A percentile compares a stretch with the other conserved stretches of the same genome.
Evolutionary conservation across 768 basidiomycete genomes (phyloP).

Genomic region (Mycena olivaceomarginata): DNA sequence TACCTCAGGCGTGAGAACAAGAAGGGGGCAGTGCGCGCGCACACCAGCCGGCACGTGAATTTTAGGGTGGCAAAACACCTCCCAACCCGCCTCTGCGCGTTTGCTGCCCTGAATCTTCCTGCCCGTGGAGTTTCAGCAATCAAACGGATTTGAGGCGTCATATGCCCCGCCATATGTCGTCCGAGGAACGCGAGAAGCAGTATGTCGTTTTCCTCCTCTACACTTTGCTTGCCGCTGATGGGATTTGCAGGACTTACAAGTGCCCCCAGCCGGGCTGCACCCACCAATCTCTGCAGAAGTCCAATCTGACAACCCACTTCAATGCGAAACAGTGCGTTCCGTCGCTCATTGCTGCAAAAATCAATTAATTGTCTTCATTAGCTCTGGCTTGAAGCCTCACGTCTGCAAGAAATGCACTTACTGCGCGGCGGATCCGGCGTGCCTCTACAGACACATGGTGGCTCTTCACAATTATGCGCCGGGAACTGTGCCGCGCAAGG

Average conservation of each 20-base stretch:
- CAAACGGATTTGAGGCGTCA: conserved; percentile 19
- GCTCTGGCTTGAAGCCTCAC: conserved; percentile 24
- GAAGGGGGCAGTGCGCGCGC: too few species aligned
- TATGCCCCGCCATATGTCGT: conserved; percentile 6
- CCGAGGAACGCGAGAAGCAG: conserved; percentile 6
- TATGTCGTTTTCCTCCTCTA: background rate
- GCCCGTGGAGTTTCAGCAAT: conserved; percentile 29
- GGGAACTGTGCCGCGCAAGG: background rate
- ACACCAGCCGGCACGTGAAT: too few species aligned
- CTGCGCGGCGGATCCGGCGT: conserved; percentile 23
- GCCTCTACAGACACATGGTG: conserved; percentile 23
- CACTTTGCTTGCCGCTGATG: background rate
- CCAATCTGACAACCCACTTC: conserved; percentile 29
- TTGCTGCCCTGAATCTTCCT: conserved; percentile 9
- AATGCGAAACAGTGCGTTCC: conserved; percentile 23
- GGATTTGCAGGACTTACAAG: background rate
- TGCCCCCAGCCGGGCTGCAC: conserved; percentile 19
- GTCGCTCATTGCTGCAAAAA: background rate
- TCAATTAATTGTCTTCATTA: background rate
- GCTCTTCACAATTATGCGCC: background rate
- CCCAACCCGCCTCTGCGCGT: conserved; percentile 17
- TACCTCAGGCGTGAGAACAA: too few species aligned
- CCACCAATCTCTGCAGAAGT: conserved; percentile 27
- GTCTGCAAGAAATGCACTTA: conserved; percentile 18
- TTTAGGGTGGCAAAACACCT: conserved; percentile 16